Evolutionary conservation across 768 basidiomycete species (phyloP), one percentile per base, ranked within the genome.

Genomic region (Boletus tylopilopsis): DNA sequence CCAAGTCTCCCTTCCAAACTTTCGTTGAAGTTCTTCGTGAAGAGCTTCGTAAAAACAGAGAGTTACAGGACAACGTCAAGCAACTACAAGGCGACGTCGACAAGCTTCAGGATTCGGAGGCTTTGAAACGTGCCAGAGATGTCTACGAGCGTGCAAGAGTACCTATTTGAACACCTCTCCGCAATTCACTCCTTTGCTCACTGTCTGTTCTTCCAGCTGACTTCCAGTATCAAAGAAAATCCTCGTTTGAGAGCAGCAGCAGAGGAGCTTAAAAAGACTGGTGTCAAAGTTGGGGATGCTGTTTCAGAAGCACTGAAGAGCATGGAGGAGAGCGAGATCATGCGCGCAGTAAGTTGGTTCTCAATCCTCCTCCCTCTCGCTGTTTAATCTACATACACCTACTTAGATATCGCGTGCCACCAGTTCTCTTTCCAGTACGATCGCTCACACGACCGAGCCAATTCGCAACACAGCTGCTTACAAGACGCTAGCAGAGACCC

Each of bases 41-140:
- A 45, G 96, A 99, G 71, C 71, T 99, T 38, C 77, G 82, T 66
- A 98, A 97, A 77, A 95, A 91, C 64, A 74, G 93, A 55, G 94
- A 95, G 67, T 76, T 96, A 42, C 92, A 95, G 72, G 94, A 98
- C 29, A 95, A 95, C 70, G 87, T 97, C 41, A 94, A 94, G 73
- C 92, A 96, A 71, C 77, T 99, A 16, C 92, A 95, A 71, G 96
- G 96, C 54, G 94, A 98, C 68, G 95, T 96, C 32, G 90, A 92
- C 72, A 96, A 96, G 72, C 71, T 97, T 42, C 94, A 97, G 75
- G 96, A 97, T 67, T 93, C 91, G 46, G 93, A 95, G 64, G 87
- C 94, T 13, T 86, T 99, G 92, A 92, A 90, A 73, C 80, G 78
- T 60, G 94, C 94, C 2, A 81, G 79, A 65, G 93, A 90, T 43